Conservation (phyloP, 228 moss, liverwort and hornwort species). For the Sphagnum fallax region DNA sequence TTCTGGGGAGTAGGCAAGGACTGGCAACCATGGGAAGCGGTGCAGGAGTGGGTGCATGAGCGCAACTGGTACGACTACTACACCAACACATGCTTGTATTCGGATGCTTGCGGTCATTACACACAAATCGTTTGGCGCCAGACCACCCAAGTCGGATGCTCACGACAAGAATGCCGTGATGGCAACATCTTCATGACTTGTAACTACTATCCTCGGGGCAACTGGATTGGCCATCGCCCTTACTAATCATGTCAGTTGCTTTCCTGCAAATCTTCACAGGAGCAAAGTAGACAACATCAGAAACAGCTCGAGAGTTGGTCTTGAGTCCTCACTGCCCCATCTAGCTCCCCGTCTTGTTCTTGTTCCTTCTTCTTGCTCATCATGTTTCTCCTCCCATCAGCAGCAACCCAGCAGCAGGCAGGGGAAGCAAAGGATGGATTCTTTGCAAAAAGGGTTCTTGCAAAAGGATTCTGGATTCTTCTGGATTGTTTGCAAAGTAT, state of each 20-base stretch:
- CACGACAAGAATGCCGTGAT: not conserved
- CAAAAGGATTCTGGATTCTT: too few relatives aligned
- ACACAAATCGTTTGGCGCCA: constrained; percentile 14
- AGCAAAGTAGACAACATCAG: too few relatives aligned
- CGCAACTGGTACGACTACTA: constrained; percentile 20
- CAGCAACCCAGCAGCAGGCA: too few relatives aligned
- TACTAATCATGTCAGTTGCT: not conserved
- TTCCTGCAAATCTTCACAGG: too few relatives aligned
- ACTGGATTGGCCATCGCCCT: not conserved
- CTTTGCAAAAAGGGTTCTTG: too few relatives aligned
- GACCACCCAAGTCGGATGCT: not conserved
- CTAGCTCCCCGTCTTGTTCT: too few relatives aligned
- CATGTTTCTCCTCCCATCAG: too few relatives aligned
- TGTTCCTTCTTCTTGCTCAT: too few relatives aligned
- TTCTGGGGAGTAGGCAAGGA: constrained; percentile 15
- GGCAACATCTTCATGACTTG: not conserved
- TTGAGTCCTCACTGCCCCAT: too few relatives aligned
- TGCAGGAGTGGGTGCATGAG: constrained; percentile 18
- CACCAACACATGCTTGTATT: constrained; percentile 11
- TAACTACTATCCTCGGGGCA: not conserved
- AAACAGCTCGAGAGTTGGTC: too few relatives aligned
- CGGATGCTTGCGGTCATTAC: constrained; percentile 26
- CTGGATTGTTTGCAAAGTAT: too few relatives aligned
- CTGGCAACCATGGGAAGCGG: constrained; percentile 13
- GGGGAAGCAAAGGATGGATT: too few relatives aligned